Evolutionary conservation across 495 filamentous ascomycete genomes (phyloP), one percentile per base, ranked within the genome.

Genomic region (Penicillium bovifimosum): DNA sequence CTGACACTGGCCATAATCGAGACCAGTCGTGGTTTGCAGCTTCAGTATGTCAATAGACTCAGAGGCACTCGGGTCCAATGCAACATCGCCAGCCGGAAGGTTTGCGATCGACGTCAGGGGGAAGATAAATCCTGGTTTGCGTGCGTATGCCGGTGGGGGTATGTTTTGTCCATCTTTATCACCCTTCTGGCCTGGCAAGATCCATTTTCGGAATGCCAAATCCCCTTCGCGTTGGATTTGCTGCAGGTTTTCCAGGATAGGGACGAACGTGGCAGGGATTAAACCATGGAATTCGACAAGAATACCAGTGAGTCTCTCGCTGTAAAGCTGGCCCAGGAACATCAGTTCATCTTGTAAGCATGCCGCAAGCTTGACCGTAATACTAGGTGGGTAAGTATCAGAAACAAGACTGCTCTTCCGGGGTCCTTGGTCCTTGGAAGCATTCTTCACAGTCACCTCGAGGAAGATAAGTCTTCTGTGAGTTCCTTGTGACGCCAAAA

Each of bases 331-430:
- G 33, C 17, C 3, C 1, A 55, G 41, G 16, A 55, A 11, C 1
- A 7, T 41, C 40, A 52, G 18, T 38, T 52, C 58, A 34, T 50
- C 8, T 44, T 20, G 28, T 38, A 35, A 9, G 14, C 20, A 43
- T 52, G 20, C 29, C 14, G 48, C 48, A 47, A 56, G 54, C 16
- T 56, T 56, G 35, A 56, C 54, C 28, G 48, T 56, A 39, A 56
- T 42, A 35, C 48, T 43, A 41, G 54, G 48, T 18, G 11, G 42
- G 52, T 10, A 36, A 7, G 1, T 36, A 33, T 52, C 34, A 26
- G 54, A 56, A 5, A 47, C 41, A 32, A 56, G 54, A 38, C 20
- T 52, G n/a, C 48, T 56, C 35, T 41, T 56, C 41, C 36, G 28
- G 17, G 3, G 41, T 52, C 7, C 18, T 52, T 7, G 27, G 4